Evolutionary conservation across 257 asterid genomes (phyloP), one percentile per base, ranked within the genome.

Genomic region (Solanum ahanhuiri): DNA sequence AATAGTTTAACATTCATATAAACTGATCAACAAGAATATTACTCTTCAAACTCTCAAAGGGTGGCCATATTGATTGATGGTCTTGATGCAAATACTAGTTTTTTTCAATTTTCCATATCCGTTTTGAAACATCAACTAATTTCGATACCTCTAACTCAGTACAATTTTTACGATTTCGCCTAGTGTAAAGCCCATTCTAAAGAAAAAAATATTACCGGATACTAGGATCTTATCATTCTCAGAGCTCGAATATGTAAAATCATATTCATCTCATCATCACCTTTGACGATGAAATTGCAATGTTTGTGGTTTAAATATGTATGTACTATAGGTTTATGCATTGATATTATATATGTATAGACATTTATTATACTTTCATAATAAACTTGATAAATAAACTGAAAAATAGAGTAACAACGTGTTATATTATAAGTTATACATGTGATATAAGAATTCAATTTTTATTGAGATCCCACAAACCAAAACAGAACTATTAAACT

Each of bases 21-120:
- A 11, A 7, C 23, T 9, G 34, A 12, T 39, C n/a, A 76, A 76
- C 83, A 76, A 7, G 83, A 41, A 6, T 12, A 37, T 23, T 12
- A 14, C 7, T 6, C 60, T 41, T 41, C 83, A 31, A 76, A 76
- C 54, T 23, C 60, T 12, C 83, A 76, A 76, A 12, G 60, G 83
- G 83, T 76, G 60, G 34, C 82, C 57, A 4, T n/a, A 75, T 39
- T 75, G 7, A 14, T 75, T 28, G n/a, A n/a, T n/a, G n/a, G n/a
- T n/a, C n/a, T n/a, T n/a, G n/a, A n/a, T n/a, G n/a, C n/a, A n/a
- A n/a, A n/a, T n/a, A 28, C 30, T 28, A 28, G 30, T 28, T 14
- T 25, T 33, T 17, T 71, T 0, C 3, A 0, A 0, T 1, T 1
- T 70, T 31, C 1, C 1, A 31, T 69, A 7, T 69, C 2, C 2